phyloP scores from a whole-genome alignment of 768 basidiomycete genomes.

The Dioszegia crocea region DNA sequence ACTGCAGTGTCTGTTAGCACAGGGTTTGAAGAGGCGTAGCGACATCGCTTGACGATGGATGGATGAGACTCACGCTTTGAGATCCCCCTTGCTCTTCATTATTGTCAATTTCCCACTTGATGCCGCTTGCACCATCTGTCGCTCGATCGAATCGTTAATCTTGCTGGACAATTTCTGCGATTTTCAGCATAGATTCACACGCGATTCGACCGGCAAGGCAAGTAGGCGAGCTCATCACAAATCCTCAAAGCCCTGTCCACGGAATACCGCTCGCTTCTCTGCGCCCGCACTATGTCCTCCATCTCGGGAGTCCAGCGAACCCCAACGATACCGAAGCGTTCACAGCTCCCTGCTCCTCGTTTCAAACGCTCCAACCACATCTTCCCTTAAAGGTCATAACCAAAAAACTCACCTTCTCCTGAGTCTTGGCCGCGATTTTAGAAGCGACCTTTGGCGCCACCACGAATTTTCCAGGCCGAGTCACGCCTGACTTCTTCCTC shows the following conservation, averaged over 20 bases:
- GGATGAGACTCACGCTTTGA: slow-evolving; percentile 41
- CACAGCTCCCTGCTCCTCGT: neutral
- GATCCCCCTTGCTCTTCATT: slow-evolving; percentile 56
- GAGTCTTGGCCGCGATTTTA: slow-evolving; percentile 7
- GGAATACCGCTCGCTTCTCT: too few relatives aligned
- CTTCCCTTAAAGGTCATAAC: too few relatives aligned
- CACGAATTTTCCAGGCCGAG: neutral
- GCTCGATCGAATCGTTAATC: slow-evolving; percentile 86
- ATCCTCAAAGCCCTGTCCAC: too few relatives aligned
- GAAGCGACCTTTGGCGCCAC: neutral
- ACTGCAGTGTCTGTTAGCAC: too few relatives aligned
- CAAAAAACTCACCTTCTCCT: slow-evolving; percentile 13
- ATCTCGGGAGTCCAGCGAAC: too few relatives aligned
- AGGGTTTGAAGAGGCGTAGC: too few relatives aligned
- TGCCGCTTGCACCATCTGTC: slow-evolving; percentile 83
- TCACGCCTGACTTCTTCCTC: slow-evolving; percentile 7
- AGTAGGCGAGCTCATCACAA: too few relatives aligned
- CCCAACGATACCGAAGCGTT: too few relatives aligned
- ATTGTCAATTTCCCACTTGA: slow-evolving; percentile 85
- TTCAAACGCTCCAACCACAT: neutral
- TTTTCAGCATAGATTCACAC: neutral
- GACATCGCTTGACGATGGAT: too few relatives aligned
- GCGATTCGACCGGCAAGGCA: too few relatives aligned
- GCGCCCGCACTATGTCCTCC: too few relatives aligned
- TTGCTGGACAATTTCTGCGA: slow-evolving; percentile 74